Evolutionary conservation across 2,329 filamentous ascomycete genomes (phyloP).

Genomic region (Fusarium longipes): DNA sequence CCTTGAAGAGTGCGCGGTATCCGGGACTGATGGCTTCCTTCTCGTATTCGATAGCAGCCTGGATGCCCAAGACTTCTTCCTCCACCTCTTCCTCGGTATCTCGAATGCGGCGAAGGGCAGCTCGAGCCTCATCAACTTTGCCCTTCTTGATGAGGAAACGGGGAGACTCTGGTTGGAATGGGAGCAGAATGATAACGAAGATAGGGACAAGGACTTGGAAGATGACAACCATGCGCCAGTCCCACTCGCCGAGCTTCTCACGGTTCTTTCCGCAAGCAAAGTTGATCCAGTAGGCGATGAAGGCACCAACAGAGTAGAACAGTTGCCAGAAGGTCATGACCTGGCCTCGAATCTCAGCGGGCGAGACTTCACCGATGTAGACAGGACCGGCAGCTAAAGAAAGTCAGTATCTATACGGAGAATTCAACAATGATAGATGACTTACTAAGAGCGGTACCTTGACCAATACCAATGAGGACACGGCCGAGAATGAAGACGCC

Average conservation of each 20-base stretch:
- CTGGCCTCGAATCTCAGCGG: conserved; percentile 70
- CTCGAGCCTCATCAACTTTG: conserved; percentile 69
- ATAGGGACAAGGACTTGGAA: conserved; percentile 77
- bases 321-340: conserved; percentile 77
- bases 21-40: conserved; percentile 73
- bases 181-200: conserved; percentile 70
- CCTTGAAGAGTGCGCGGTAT: conserved; percentile 76
- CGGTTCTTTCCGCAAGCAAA: conserved; percentile 69
- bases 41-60: conserved; percentile 77
- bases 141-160: conserved; percentile 74
- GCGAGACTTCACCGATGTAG: conserved; percentile 76
- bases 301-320: conserved; percentile 72
- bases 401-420: neutral
- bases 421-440: neutral
- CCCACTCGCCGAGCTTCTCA: conserved; percentile 72
- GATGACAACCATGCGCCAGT: conserved; percentile 78
- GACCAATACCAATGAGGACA: conserved; percentile 75
- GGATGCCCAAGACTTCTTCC: conserved; percentile 72
- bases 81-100: conserved; percentile 74
- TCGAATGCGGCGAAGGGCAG: conserved; percentile 68
- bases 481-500: conserved; percentile 76
- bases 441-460: conserved; percentile 71
- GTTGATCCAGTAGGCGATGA: conserved; percentile 66
- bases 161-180: conserved; percentile 75
- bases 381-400: conserved; percentile 70